Conservation (phyloP, 2,329 filamentous ascomycete species). For the Dryadomyces quercus-mongolicae region DNA sequence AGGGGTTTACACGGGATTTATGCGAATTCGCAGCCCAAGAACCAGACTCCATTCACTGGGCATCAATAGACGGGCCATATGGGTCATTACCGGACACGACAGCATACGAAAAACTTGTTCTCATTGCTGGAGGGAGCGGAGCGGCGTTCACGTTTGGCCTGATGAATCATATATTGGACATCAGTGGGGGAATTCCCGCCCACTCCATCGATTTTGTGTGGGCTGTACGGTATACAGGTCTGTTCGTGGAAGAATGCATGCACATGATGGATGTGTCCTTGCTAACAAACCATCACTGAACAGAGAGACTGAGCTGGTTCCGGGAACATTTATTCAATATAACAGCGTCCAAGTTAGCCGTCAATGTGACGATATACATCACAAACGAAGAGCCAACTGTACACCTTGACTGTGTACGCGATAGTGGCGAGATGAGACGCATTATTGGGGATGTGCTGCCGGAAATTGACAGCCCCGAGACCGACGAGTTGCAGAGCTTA, state of each 20-base stretch:
- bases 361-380: conserved; percentile 6
- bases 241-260: neutral
- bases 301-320: conserved; percentile 7
- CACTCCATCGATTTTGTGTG: conserved; percentile 9
- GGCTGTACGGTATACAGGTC: conserved; percentile 3
- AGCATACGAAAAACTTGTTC: conserved; percentile 5
- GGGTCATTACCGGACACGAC: conserved; percentile 3
- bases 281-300: neutral
- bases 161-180: neutral
- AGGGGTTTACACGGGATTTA: neutral
- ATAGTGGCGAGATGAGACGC: neutral
- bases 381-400: neutral
- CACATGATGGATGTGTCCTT: neutral
- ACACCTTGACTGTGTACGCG: neutral
- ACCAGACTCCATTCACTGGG: neutral
- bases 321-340: neutral
- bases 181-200: neutral
- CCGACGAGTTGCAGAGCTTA: neutral
- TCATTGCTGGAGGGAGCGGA: conserved; percentile 9
- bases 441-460: neutral
- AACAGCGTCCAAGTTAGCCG: neutral
- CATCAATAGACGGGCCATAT: conserved; percentile 9
- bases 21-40: neutral
- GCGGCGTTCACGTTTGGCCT: conserved; percentile 9
- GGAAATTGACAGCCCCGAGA: neutral